Percentiles rank a stretch among this genome's conserved stretches.
Evolutionary conservation across 2,329 filamentous ascomycete species (phyloP).

Genomic region (Hirsutella thompsonii): DNA sequence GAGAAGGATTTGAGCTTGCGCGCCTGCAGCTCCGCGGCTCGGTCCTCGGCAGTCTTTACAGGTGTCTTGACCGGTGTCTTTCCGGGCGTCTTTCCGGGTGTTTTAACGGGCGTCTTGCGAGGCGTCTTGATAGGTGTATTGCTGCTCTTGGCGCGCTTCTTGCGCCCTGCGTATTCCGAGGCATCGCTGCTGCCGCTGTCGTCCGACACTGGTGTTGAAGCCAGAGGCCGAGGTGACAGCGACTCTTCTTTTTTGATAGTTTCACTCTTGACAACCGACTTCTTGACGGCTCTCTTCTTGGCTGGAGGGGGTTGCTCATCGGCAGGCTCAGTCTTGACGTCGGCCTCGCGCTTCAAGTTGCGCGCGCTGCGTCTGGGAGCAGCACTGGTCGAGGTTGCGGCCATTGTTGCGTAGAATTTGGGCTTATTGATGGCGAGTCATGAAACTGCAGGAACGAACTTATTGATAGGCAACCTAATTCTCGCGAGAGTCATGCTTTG

Average conservation of each 20-base stretch:
- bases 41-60: slow-evolving; percentile 4
- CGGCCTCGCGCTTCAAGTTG: slow-evolving; percentile 1
- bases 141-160: neutral
- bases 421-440: neutral
- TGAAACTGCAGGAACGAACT: neutral
- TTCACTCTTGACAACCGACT: neutral
- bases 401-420: slow-evolving; percentile 3
- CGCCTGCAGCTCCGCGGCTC: slow-evolving; percentile 18
- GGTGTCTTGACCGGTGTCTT: neutral
- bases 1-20: slow-evolving; percentile 30
- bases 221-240: neutral
- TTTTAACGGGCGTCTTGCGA: neutral
- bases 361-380: slow-evolving; percentile 6
- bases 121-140: neutral
- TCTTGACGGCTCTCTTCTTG: neutral
- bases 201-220: neutral
- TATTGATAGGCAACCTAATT: neutral
- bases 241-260: slow-evolving; percentile 3
- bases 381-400: neutral
- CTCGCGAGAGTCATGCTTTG: neutral
- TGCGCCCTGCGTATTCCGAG: too few relatives aligned
- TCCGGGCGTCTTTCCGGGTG: too few relatives aligned
- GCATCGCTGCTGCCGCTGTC: neutral
- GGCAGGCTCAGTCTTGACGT: slow-evolving; percentile 1
- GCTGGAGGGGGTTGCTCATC: neutral